Conservation (phyloP, 2,329 filamentous ascomycete species). For the Fusarium cicatricum region DNA sequence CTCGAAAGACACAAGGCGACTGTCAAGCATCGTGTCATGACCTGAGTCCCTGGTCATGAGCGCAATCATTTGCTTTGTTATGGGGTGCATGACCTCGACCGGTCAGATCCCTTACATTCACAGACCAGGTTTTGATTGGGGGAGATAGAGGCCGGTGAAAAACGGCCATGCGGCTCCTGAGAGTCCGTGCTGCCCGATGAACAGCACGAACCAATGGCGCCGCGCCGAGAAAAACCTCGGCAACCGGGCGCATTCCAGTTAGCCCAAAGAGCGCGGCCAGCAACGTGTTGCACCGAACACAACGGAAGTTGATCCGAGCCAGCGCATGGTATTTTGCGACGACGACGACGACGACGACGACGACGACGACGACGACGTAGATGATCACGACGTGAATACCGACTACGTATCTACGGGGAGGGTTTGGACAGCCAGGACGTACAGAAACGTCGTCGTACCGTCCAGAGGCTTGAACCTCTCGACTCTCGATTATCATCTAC, state of each 20-base stretch:
- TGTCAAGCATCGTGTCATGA: constrained; percentile 49
- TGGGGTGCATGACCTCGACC: constrained; percentile 33
- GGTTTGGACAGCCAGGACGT: not conserved
- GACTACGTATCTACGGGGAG: constrained; percentile 1
- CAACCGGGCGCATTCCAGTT: constrained; percentile 9
- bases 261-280: constrained; percentile 20
- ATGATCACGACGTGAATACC: not conserved
- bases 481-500: constrained; percentile 9
- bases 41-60: constrained; percentile 33
- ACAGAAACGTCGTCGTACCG: not conserved
- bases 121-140: constrained; percentile 35
- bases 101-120: constrained; percentile 37
- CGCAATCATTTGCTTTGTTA: constrained; percentile 23
- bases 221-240: constrained; percentile 23
- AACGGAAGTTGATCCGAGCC: constrained; percentile 6
- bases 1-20: constrained; percentile 52
- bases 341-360: not conserved
- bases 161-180: constrained; percentile 26
- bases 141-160: constrained; percentile 33
- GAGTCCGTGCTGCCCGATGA: constrained; percentile 27
- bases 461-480: constrained; percentile 6
- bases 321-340: constrained; percentile 7
- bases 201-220: constrained; percentile 30
- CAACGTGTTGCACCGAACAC: constrained; percentile 15
- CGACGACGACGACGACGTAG: not conserved